Percentiles rank a stretch among this genome's conserved stretches.
Conservation (phyloP, 1,284 basidiomycete genomes). For the Cryptococcus sp. region DNA sequence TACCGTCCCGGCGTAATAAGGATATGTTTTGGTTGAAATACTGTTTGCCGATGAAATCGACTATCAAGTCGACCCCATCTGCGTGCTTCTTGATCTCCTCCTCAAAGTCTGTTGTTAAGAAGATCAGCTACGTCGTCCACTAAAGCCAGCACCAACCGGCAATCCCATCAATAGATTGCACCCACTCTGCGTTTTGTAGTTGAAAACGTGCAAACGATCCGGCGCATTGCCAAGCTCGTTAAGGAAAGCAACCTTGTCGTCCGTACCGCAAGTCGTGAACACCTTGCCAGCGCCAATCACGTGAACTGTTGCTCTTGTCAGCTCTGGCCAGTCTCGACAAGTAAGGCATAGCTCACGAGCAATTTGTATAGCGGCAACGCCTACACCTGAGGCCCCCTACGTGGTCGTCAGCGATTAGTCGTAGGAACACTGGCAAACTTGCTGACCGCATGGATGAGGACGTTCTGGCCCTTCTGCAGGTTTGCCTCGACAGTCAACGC, state of each 20-base stretch:
- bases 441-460: constrained; percentile 78
- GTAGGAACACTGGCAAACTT: not conserved
- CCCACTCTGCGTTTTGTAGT: constrained; percentile 77
- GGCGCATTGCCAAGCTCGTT: constrained; percentile 58
- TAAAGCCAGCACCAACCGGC: not conserved
- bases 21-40: constrained; percentile 80
- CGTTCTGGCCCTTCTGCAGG: constrained; percentile 69
- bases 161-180: constrained; percentile 29
- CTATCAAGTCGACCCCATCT: constrained; percentile 64
- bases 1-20: constrained; percentile 72
- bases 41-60: constrained; percentile 71
- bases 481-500: constrained; percentile 71
- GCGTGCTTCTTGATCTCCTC: constrained; percentile 53
- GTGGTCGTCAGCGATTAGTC: not conserved
- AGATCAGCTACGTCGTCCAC: not conserved
- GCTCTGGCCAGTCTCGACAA: constrained; percentile 48
- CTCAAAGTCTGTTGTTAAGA: constrained; percentile 50
- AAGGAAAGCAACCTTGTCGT: constrained; percentile 81
- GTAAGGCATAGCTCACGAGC: constrained; percentile 62
- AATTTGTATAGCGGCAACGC: constrained; percentile 86
- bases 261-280: constrained; percentile 79
- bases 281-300: constrained; percentile 59
- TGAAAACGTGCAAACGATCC: constrained; percentile 70
- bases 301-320: constrained; percentile 24
- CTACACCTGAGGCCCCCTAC: constrained; percentile 80